phyloP scores from a whole-genome alignment of 2,329 filamentous ascomycete genomes.

The Sporothrix mexicana region DNA sequence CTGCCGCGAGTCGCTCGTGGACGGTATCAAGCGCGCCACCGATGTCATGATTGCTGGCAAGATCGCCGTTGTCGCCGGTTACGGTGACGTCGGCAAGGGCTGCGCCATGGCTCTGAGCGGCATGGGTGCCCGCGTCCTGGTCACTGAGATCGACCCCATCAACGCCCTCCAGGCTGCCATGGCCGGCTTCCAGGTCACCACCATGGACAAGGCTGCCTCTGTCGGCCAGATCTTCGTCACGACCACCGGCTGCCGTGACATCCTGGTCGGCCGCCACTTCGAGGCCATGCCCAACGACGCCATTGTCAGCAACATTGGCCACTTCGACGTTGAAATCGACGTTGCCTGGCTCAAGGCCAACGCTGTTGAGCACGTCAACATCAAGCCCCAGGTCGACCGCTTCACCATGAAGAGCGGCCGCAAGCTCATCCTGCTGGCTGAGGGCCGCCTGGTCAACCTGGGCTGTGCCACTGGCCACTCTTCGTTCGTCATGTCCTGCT shows the following conservation, averaged over 20 bases:
- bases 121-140: constrained; percentile 95
- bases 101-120: constrained; percentile 93
- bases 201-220: constrained; percentile 92
- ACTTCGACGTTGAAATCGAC: constrained; percentile 99
- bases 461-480: constrained; percentile 99
- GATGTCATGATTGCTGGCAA: constrained; percentile 99
- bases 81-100: constrained; percentile 98
- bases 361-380: constrained; percentile 91
- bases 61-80: constrained; percentile 96
- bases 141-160: constrained; percentile 98
- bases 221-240: constrained; percentile 98
- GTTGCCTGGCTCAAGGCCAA: constrained; percentile 99
- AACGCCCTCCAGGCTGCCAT: constrained; percentile 99
- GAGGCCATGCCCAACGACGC: constrained; percentile 95
- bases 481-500: constrained; percentile 99
- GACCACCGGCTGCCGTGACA: constrained; percentile 98
- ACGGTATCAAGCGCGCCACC: constrained; percentile 99
- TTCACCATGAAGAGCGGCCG: constrained; percentile 92
- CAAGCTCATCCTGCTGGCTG: constrained; percentile 97
- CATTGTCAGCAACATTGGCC: constrained; percentile 99
- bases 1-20: constrained; percentile 97
- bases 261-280: constrained; percentile 90
- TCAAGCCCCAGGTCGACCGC: constrained; percentile 99
- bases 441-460: constrained; percentile 98
- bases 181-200: constrained; percentile 93